phyloP scores from a whole-genome alignment of 805 yeast genomes.

The Candida yuanshanica region DNA sequence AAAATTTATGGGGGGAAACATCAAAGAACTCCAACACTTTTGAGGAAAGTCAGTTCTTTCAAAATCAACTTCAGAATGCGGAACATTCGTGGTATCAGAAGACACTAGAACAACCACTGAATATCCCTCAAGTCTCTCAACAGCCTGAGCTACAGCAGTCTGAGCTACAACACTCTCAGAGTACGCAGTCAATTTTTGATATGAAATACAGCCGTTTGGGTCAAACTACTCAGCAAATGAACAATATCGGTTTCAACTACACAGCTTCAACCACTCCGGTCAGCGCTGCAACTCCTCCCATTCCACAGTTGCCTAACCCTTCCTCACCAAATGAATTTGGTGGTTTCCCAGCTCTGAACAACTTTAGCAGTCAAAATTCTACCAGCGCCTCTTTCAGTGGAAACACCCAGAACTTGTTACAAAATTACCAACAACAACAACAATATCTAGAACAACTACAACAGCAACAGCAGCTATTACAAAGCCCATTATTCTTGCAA shows the following conservation, averaged over 20 bases:
- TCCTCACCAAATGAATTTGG: neutral
- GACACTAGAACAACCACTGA: neutral
- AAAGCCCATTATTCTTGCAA: constrained; percentile 20
- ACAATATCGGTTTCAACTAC: constrained; percentile 1
- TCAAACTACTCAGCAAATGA: constrained; percentile 1
- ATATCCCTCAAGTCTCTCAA: neutral
- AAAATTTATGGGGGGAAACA: constrained; percentile 29
- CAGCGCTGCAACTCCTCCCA: constrained; percentile 8
- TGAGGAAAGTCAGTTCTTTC: constrained; percentile 13
- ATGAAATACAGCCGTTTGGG: constrained; percentile 7
- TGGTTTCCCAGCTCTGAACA: constrained; percentile 4
- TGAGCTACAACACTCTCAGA: constrained; percentile 13
- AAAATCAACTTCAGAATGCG: constrained; percentile 5
- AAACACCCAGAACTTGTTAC: constrained; percentile 13
- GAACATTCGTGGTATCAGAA: neutral
- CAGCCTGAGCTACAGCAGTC: neutral
- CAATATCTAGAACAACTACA: constrained; percentile 10
- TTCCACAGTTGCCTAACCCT: constrained; percentile 3
- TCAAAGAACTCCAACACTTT: constrained; percentile 4
- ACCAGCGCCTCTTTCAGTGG: constrained; percentile 6
- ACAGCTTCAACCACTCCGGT: constrained; percentile 13
- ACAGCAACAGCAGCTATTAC: constrained; percentile 10
- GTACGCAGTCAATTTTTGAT: constrained; percentile 13
- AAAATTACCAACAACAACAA: constrained; percentile 20
- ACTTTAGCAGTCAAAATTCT: neutral